A percentile compares a stretch with the other conserved stretches of the same genome.
These are phyloP conservation scores for Coemansia sp. DNA, from an alignment of 192 early-diverging fungal genomes.

Conservation along the genomic window DNA sequence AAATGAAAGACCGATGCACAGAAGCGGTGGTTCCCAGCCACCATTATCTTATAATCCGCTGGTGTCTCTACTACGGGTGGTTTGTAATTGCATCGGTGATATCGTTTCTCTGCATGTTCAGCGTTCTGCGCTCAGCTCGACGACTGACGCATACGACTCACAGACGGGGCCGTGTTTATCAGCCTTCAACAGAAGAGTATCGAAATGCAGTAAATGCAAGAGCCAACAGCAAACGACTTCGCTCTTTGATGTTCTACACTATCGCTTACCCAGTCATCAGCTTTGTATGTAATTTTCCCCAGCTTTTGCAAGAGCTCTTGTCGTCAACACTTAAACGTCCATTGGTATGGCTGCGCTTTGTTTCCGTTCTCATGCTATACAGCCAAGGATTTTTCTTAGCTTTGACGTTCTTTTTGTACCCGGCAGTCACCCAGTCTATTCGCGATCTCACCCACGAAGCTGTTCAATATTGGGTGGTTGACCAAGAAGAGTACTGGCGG, in stretches of 20 bases:
- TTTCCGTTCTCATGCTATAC: constrained; percentile 18
- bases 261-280: constrained; percentile 50
- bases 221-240: constrained; percentile 50
- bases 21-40: constrained; percentile 16
- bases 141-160: constrained; percentile 40
- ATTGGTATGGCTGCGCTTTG: constrained; percentile 21
- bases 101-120: constrained; percentile 45
- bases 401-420: constrained; percentile 46
- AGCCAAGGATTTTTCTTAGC: constrained; percentile 46
- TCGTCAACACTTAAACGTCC: constrained; percentile 22
- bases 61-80: constrained; percentile 53
- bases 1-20: constrained; percentile 25
- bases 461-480: constrained; percentile 52
- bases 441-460: constrained; percentile 43
- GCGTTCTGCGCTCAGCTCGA: constrained; percentile 35
- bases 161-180: background rate
- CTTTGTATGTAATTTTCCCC: constrained; percentile 46
- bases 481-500: constrained; percentile 55
- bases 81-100: constrained; percentile 44
- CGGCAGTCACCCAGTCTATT: constrained; percentile 45
- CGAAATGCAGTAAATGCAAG: constrained; percentile 48
- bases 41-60: constrained; percentile 37
- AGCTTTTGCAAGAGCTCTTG: constrained; percentile 42
- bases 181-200: constrained; percentile 41
- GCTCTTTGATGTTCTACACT: constrained; percentile 50